Base-by-base conservation (phyloP, 129 eudicot species). In the Escallonia herrerae region DNA sequence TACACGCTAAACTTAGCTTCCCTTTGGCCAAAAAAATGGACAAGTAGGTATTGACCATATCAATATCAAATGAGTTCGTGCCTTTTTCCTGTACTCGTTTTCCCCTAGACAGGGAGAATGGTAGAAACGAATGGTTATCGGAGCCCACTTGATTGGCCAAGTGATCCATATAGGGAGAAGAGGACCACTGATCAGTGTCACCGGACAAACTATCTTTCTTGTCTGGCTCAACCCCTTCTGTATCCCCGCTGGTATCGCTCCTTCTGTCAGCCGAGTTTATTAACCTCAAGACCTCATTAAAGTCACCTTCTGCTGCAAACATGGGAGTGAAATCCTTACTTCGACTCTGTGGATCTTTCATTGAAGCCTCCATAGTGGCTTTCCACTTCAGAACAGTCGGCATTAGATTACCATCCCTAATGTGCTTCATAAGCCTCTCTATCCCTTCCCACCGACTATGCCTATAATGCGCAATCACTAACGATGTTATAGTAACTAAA, bases 11-110 rank as follows among this genome's bases (percentile, higher is more conserved):
- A 55, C 98, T 91, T 65, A 91, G 62, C 65, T 91, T 85, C 67
- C 98, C 98, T 63, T 85, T 91, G 15, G 98, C 72, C 68, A 91
- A 67, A 72, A 87, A 91, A 51, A 91, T 83, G 55, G 96, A 91
- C 72, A 88, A 44, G 71, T 87, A 91, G 3, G 98, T 91, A 54
- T 91, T 91, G 65, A 91, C 83, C 98, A 91, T 91, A 65, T 91
- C 83, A 45, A 76, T 75, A 72, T 91, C 96, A 55, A 91, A 91
- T 6, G 95, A 76, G 66, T 79, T 74, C 41, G 51, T 69, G 43
- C 89, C 85, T 67, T 83, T 79, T 54, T 70, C 85, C 53, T 72
- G 74, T 67, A 91, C 86, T 12, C 98, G 76, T 38, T 68, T 82
- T 44, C 95, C 96, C 52, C 82, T 73, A 3, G 79, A 74, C 14